These are phyloP conservation scores for Wickerhamiella sergipiensis DNA, from an alignment of 805 yeast genomes.

Conservation along the genomic window DNA sequence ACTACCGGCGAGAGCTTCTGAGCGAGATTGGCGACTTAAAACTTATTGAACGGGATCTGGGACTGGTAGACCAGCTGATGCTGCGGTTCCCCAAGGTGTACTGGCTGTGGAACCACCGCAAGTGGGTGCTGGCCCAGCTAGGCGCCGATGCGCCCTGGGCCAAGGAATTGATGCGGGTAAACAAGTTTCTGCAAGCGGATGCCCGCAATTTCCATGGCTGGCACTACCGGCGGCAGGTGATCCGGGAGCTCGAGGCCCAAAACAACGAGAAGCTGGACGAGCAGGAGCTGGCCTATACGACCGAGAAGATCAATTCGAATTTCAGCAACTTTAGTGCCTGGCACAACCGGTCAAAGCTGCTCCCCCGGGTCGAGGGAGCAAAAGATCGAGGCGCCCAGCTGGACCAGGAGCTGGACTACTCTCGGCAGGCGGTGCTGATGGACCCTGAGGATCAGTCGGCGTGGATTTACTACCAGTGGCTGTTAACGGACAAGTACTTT, in stretches of 20 bases:
- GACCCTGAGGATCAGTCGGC: slow-evolving; percentile 91
- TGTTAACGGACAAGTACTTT: slow-evolving; percentile 31
- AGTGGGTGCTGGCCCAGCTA: slow-evolving; percentile 51
- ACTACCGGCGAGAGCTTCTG: slow-evolving; percentile 66
- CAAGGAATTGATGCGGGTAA: slow-evolving; percentile 56
- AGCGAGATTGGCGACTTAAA: slow-evolving; percentile 18
- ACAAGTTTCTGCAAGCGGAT: slow-evolving; percentile 54
- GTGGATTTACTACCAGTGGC: slow-evolving; percentile 84
- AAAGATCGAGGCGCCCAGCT: slow-evolving; percentile 22
- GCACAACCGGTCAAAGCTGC: slow-evolving; percentile 72
- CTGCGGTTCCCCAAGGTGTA: slow-evolving; percentile 73
- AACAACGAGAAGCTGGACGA: slow-evolving; percentile 22
- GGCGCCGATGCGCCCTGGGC: slow-evolving; percentile 40
- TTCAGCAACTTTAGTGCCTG: slow-evolving; percentile 92
- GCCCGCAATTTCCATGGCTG: slow-evolving; percentile 89
- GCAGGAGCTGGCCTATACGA: slow-evolving; percentile 63
- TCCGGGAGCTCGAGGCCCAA: slow-evolving; percentile 26
- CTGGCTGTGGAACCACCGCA: slow-evolving; percentile 93
- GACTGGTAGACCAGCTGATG: slow-evolving; percentile 44
- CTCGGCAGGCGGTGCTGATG: slow-evolving; percentile 76
- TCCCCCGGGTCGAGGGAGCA: slow-evolving; percentile 36
- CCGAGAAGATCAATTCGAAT: slow-evolving; percentile 61
- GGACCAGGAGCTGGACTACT: slow-evolving; percentile 45
- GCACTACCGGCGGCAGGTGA: slow-evolving; percentile 76
- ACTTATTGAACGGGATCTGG: slow-evolving; percentile 42